Percentiles rank a stretch among this genome's conserved stretches.
Conservation (phyloP, 495 filamentous ascomycete genomes). For the Penicillium egyptiacum region DNA sequence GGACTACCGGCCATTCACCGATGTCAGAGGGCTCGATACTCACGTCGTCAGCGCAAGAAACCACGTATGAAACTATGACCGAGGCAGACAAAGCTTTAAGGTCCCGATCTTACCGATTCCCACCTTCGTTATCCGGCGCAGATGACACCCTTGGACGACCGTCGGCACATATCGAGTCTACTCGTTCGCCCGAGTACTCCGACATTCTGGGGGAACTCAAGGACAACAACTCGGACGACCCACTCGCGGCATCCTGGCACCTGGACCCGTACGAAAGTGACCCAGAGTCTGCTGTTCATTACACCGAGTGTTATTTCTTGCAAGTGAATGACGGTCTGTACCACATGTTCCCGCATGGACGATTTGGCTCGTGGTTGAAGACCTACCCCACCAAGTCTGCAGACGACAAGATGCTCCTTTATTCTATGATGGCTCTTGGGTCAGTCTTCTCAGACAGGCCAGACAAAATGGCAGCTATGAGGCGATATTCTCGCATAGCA, state of each 20-base stretch:
- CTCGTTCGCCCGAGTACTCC: conserved; percentile 30
- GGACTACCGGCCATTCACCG: conserved; percentile 39
- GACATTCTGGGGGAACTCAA: conserved; percentile 39
- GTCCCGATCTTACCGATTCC: conserved; percentile 19
- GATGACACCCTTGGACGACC: conserved; percentile 21
- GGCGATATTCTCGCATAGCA: conserved; percentile 56
- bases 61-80: conserved; percentile 25
- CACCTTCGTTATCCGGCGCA: conserved; percentile 16
- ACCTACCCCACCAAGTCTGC: conserved; percentile 53
- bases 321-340: conserved; percentile 54
- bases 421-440: conserved; percentile 61
- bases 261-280: conserved; percentile 61
- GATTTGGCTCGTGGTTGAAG: conserved; percentile 54
- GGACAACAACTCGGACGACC: conserved; percentile 39
- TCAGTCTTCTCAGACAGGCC: conserved; percentile 57
- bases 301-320: conserved; percentile 57
- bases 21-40: conserved; percentile 35
- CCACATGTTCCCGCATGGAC: conserved; percentile 56
- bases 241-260: conserved; percentile 58
- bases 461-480: conserved; percentile 46
- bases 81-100: conserved; percentile 32
- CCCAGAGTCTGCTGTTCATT: conserved; percentile 46
- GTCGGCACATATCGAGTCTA: conserved; percentile 14
- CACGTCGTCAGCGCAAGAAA: conserved; percentile 33
- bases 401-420: conserved; percentile 70